Conservation (phyloP, 192 early-diverging fungal species). For the Jimgerdemannia lactiflua region DNA sequence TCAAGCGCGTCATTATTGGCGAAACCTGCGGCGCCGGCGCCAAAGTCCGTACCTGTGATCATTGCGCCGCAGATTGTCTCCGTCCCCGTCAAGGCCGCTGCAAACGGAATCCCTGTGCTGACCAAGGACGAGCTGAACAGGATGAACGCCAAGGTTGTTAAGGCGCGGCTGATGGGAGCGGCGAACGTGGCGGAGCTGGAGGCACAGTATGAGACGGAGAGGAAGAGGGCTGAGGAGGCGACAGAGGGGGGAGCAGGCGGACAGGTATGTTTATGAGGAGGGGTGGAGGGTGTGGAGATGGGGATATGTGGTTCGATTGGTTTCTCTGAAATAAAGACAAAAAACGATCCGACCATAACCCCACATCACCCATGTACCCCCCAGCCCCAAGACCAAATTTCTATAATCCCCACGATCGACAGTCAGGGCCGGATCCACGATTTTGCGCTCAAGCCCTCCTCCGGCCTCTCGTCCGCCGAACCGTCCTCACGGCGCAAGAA, state of each 20-base stretch:
- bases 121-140: constrained; percentile 78
- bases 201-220: constrained; percentile 65
- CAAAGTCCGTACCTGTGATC: constrained; percentile 9
- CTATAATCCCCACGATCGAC: constrained; percentile 46
- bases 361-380: too few relatives aligned
- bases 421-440: constrained; percentile 57
- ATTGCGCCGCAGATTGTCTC: constrained; percentile 16
- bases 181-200: constrained; percentile 64
- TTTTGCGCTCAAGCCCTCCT: constrained; percentile 25
- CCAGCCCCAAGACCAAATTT: neutral
- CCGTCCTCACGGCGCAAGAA: constrained; percentile 35
- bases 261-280: neutral
- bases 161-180: constrained; percentile 70
- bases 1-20: neutral
- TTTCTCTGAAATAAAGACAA: neutral
- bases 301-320: neutral
- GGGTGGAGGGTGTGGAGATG: neutral
- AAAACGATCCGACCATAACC: too few relatives aligned
- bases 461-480: constrained; percentile 11
- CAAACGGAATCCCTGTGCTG: constrained; percentile 22
- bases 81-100: neutral
- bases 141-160: constrained; percentile 75
- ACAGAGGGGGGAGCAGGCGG: constrained; percentile 1
- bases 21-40: neutral
- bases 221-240: constrained; percentile 34